Base-by-base conservation (phyloP, 768 basidiomycete species). In the Suillus americanus region DNA sequence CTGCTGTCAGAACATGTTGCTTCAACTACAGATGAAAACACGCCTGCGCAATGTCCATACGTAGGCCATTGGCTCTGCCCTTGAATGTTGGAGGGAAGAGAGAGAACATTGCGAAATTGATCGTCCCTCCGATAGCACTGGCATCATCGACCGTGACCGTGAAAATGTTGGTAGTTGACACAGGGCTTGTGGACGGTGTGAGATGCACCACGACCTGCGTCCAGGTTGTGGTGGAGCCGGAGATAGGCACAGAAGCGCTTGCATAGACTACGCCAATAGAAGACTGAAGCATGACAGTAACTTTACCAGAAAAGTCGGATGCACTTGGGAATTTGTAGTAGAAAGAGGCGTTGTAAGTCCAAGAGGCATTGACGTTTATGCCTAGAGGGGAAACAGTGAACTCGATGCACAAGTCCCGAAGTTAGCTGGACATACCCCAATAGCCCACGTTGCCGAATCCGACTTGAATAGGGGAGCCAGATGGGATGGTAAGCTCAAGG, bases 41-140 rank as follows among this genome's bases (percentile, higher is more conserved):
- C 56, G 84, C 86, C 67, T 82, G 78, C 14, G 87, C 86, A 59
- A 89, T 77, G 67, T 89, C 89, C 5, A 80, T 72, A 38, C 89
- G 79, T 79, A 89, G 80, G 0, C 89, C 89, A 68, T 90, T 90
- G 38, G 72, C 64, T 60, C 86, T 79, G 56, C 78, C 75, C 66
- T 86, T 88, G 77, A 85, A 89, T 3, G 87, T 90, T 8, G 89
- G 88, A 0, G 89, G 89, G 74, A 90, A 89, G 56, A 90, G 73
- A 14, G 85, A 86, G 62, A 89, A 79, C 79, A 89, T 79, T 0
- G 85, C 83, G 64, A 89, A 89, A 67, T 85, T 71, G 59, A 89
- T 75, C 0, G 79, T 82, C 28, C 82, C 75, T 4, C 82, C 84
- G 0, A 76, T 72, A 1, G 75, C 76, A 0, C 71, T 70, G 0